Base-by-base conservation (phyloP, 2,329 filamentous ascomycete species). In the Aspergillus ruber region DNA sequence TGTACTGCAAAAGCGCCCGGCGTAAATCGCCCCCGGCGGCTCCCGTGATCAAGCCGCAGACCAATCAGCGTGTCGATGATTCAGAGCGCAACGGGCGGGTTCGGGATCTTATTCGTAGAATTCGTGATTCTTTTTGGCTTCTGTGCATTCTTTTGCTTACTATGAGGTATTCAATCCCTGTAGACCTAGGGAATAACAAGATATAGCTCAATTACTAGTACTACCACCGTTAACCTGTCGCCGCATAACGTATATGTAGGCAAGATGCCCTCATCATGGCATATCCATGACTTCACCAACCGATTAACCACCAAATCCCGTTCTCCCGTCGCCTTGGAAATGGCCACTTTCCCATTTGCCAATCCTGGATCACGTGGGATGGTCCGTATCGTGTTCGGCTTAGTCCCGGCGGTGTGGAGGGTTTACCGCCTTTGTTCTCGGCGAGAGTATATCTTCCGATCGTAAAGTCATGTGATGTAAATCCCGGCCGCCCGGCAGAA, bases 51-150 rank as follows among this genome's bases (percentile, higher is more conserved):
- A 46, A 46, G 35, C 13, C 2, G 3, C 45, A 18, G 20, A 32
- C 66, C 66, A 69, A 69, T 69, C 63, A 69, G 47, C n/a, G 48
- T 0, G 3, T 3, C 27, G 60, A 59, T 66, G 63, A 65, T 68
- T 67, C 58, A 65, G 51, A 55, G 21, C 43, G 20, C 33, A 46
- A 59, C 65, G 66, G 66, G 63, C 64, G 57, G 58, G 59, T 58
- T 58, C 66, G 66, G 66, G 55, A 57, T 39, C 15, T 3, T 36
- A 36, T 36, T 36, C 33, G 25, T 12, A 29, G 25, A 10, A 12
- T 29, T 10, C 25, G 50, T 47, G 50, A 50, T 25, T 44, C 43
- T 46, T 43, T 46, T 48, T 35, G 41, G 48, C 39, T 38, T 48
- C 46, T 35, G 45, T 46, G 41, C 25, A 40, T 43, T 21, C 10